Base-by-base conservation (phyloP, 1,284 basidiomycete species). In the Austroboletus niveus region DNA sequence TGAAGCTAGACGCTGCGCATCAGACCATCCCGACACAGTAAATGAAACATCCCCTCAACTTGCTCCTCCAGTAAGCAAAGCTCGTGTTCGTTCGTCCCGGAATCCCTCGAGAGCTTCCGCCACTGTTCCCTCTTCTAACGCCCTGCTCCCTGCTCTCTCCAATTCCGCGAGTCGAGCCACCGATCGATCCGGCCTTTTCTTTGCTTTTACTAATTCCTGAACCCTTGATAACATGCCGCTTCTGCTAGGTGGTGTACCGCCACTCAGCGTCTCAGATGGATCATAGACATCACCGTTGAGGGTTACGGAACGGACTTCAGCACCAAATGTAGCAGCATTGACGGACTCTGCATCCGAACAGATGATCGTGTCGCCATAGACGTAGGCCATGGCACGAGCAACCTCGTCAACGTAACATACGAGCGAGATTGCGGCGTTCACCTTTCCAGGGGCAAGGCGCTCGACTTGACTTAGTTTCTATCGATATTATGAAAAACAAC, bases 271-370 rank as follows among this genome's bases (percentile, higher is more conserved):
- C 5, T 96, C 97, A 4, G 89, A 90, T 0, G 97, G 96, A 61
- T 99, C 96, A 70, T 99, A 99, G 7, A 98, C 85, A 64, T 99
- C 97, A 15, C 97, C 97, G 27, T 94, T 88, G 17, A 96, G 77
- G 1, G 97, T 99, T 47, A 99, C 94, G 11, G 91, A 94, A 53
- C 87, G 87, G 15, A 89, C 80, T 27, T 85, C 79, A 6, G 71
- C 75, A 27, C 78, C 71, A 74, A 98, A 99, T 0, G 97, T 98
- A 40, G 98, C 91, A 0, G 77, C 75, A 66, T 95, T 93, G 8
- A 97, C 97, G 0, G 94, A 82, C 30, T 87, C 85, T 5, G 94
- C 85, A 65, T 97, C 94, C 41, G 88, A 85, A 68, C 95, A 98
- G 64, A 99, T 85, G 56, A 99, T 80, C 1, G 92, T 94, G 65